Evolutionary conservation across 2,329 filamentous ascomycete genomes (phyloP), one percentile per base, ranked within the genome.

Genomic region (Diaporthe vaccinii): DNA sequence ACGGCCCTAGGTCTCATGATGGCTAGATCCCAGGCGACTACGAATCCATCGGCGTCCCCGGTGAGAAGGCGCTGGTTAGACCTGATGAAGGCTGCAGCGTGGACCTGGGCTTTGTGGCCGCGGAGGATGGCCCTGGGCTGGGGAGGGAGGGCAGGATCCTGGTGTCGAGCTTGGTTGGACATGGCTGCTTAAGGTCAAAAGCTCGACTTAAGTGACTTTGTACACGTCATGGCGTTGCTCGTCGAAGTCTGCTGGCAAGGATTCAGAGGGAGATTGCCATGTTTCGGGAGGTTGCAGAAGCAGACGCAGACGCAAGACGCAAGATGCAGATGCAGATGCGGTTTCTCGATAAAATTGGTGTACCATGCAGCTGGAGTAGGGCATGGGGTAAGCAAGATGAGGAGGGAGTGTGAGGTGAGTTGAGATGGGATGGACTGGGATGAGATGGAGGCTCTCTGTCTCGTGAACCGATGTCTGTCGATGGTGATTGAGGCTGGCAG

Each of bases 11-110:
- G 91, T 46, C 97, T 90, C 87, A 97, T 96, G 70, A 92, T 94
- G 36, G 93, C 89, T 53, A 98, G 86, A 81, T 94, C 93, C 97
- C 97, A 99, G 31, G 95, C 85, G 9, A 98, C 90, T 46, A 98
- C 88, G 89, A 93, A 98, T 75, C 97, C 97, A 57, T 98, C 94
- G 12, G 95, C 94, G 84, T 99, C 97, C 49, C 94, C 96, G 0
- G 95, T 97, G 17, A 95, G 86, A 8, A 99, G 91, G 46, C 94
- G 93, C 75, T 91, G 88, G 82, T 98, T 98, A 55, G 86, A 83
- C 72, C 91, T 89, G 78, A 95, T 87, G 81, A 98, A 96, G 71
- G 89, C 86, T 5, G 96, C 88, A 28, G 91, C 90, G 82, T 98
- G 95, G 65, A 98, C 92, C 78, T 95, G 92, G 0, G 93, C 89